phyloP scores from a whole-genome alignment of 306 rosid species.

The Lithocarpus polystachyus region DNA sequence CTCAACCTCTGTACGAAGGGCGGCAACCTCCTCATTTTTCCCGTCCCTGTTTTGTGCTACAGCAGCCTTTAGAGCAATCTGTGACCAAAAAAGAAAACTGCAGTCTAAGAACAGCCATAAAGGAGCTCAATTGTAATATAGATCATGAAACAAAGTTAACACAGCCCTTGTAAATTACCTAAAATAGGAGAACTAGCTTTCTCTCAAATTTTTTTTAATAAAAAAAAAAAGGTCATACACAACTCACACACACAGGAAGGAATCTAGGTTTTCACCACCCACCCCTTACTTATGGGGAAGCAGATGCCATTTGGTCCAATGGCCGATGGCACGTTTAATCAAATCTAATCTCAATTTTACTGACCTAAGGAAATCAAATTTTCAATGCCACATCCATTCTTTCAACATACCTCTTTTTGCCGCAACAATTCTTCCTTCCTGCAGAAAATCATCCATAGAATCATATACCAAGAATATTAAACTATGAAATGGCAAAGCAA shows the following conservation, averaged over 20 bases:
- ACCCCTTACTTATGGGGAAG: not conserved
- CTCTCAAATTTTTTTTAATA: not conserved
- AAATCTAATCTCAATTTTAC: slow-evolving; percentile 18
- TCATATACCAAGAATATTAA: slow-evolving; percentile 21
- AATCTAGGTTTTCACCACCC: not conserved
- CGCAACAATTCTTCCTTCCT: slow-evolving; percentile 98
- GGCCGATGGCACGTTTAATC: not conserved
- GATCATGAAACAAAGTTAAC: not conserved
- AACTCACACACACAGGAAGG: not conserved
- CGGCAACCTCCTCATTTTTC: slow-evolving; percentile 66
- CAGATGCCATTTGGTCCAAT: not conserved
- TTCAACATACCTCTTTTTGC: slow-evolving; percentile 81
- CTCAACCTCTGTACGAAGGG: slow-evolving; percentile 83
- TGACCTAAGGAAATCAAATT: slow-evolving; percentile 18
- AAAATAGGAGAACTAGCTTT: not conserved
- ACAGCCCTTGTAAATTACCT: not conserved
- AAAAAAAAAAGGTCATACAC: not conserved
- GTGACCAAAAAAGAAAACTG: slow-evolving; percentile 31
- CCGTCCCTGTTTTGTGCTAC: slow-evolving; percentile 71
- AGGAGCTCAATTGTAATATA: not conserved
- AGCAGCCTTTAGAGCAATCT: slow-evolving; percentile 98
- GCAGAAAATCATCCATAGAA: slow-evolving; percentile 36
- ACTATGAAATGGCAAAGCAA: slow-evolving; percentile 18
- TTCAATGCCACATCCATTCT: slow-evolving; percentile 16
- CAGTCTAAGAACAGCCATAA: slow-evolving; percentile 28